These are phyloP conservation scores for Ceratobasidium papillatum DNA, from an alignment of 1,284 basidiomycete species.

Conservation along the genomic window DNA sequence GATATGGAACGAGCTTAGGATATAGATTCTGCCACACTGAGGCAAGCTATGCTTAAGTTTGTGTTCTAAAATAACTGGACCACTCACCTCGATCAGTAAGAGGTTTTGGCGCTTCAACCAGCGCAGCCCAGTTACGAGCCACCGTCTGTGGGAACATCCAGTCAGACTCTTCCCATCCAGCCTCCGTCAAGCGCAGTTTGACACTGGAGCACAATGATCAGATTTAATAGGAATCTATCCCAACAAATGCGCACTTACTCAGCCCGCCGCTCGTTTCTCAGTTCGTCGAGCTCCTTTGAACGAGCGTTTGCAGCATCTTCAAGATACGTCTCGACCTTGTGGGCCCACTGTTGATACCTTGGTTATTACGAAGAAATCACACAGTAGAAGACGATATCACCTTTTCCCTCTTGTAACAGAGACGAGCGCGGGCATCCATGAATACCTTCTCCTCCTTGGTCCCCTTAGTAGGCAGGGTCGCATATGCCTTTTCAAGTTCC, in stretches of 20 bases:
- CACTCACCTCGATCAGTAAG: not conserved
- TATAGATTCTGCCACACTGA: slow-evolving; percentile 6
- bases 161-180: slow-evolving; percentile 3
- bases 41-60: not conserved
- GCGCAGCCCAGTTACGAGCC: slow-evolving; percentile 1
- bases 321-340: not conserved
- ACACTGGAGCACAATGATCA: not conserved
- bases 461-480: too few species aligned
- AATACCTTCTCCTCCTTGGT: not conserved
- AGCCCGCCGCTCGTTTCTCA: not conserved
- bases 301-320: not conserved
- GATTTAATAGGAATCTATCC: not conserved
- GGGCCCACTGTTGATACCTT: not conserved
- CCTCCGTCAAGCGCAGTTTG: not conserved
- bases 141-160: not conserved
- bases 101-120: not conserved
- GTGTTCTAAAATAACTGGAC: not conserved
- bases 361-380: not conserved
- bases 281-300: not conserved
- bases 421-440: not conserved
- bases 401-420: not conserved
- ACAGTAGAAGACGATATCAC: not conserved
- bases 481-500: not conserved
- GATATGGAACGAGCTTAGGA: not conserved
- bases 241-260: not conserved